These are phyloP conservation scores for Colletotrichum tropicale DNA, from an alignment of 2,329 filamentous ascomycete genomes.

Conservation along the genomic window DNA sequence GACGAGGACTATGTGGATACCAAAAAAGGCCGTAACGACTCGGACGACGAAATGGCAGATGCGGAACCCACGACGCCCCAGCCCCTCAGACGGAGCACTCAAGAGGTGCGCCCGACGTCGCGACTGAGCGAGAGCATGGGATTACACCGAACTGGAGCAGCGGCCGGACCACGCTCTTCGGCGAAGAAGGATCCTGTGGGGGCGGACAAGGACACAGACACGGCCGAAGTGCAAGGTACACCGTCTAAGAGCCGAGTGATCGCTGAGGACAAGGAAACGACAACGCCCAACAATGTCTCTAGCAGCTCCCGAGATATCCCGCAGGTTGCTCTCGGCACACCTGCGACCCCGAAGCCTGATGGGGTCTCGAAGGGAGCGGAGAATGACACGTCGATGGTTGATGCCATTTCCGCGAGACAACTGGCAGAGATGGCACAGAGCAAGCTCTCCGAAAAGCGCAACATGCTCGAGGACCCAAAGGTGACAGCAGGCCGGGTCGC, in stretches of 20 bases:
- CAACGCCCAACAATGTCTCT: background rate
- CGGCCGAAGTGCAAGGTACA: background rate
- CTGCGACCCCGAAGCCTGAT: background rate
- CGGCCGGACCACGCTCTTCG: slow-evolving; percentile 7
- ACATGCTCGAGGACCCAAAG: background rate
- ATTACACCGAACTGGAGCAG: background rate
- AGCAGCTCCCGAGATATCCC: background rate
- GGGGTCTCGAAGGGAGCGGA: background rate
- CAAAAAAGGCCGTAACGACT: background rate
- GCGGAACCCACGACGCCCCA: background rate
- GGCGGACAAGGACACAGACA: background rate
- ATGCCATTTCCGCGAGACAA: background rate
- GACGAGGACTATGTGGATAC: slow-evolving; percentile 9
- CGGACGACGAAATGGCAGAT: slow-evolving; percentile 9
- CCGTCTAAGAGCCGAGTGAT: background rate
- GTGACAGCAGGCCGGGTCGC: background rate
- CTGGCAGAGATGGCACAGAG: background rate
- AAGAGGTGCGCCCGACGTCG: slow-evolving; percentile 12
- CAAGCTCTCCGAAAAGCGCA: background rate
- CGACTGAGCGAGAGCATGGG: background rate
- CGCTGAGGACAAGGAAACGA: background rate
- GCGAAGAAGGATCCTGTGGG: background rate
- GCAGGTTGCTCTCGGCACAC: background rate
- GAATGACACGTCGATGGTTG: background rate
- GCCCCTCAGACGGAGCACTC: slow-evolving; percentile 9